A percentile compares a stretch with the other conserved stretches of the same genome.
These are phyloP conservation scores for Picea abies DNA, from an alignment of 83 land plant genomes.

Conservation along the genomic window DNA sequence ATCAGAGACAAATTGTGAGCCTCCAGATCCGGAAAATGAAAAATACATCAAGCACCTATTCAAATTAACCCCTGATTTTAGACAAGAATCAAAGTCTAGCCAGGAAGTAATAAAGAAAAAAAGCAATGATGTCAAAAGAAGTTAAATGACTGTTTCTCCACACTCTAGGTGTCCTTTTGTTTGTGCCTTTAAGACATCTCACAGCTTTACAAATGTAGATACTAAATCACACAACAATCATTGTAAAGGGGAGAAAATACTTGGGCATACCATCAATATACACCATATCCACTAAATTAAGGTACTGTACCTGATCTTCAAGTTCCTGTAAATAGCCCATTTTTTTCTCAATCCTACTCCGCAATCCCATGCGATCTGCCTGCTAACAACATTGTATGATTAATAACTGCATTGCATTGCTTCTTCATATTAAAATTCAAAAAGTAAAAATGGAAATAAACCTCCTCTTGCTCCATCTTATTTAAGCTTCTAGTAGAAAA, in stretches of 20 bases:
- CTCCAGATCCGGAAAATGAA: background rate
- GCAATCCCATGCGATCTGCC: constrained; percentile 30
- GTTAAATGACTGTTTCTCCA: background rate
- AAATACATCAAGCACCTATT: background rate
- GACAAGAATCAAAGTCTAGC: background rate
- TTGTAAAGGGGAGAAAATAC: background rate
- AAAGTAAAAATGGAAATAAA: background rate
- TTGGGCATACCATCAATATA: background rate
- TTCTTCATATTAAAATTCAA: background rate
- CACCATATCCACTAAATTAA: background rate
- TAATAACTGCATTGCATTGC: background rate
- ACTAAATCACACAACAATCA: background rate
- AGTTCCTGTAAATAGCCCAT: constrained; percentile 34
- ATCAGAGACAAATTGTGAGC: background rate
- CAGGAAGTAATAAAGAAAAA: background rate
- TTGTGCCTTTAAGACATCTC: background rate
- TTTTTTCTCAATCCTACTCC: constrained; percentile 39
- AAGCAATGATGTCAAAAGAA: background rate
- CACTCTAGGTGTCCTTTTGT: background rate
- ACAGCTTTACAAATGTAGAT: background rate
- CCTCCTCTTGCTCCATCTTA: constrained; percentile 2
- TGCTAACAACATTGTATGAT: background rate
- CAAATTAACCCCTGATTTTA: background rate
- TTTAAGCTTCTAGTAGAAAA: background rate
- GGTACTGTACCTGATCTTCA: constrained; percentile 42